Conservation (phyloP, 208 protist genomes). For the Trypanosoma avium region DNA sequence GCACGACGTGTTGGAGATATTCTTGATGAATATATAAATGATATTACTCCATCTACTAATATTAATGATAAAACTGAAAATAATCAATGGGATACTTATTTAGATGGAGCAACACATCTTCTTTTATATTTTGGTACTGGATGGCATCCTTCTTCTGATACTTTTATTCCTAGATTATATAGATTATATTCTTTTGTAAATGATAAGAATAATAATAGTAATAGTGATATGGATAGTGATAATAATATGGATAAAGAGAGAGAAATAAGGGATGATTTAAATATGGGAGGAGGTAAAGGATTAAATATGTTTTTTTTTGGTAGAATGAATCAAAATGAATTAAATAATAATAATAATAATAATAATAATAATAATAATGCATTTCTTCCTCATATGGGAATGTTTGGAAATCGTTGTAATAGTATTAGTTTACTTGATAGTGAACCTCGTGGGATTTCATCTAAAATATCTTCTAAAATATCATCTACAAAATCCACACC, state of each 20-base stretch:
- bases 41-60: neutral
- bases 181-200: slow-evolving; percentile 32
- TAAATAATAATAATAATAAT: too few species aligned
- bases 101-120: slow-evolving; percentile 39
- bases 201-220: neutral
- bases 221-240: neutral
- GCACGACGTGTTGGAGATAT: slow-evolving; percentile 16
- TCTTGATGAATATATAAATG: slow-evolving; percentile 8
- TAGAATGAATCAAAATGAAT: too few species aligned
- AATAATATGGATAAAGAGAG: too few species aligned
- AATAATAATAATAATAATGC: neutral
- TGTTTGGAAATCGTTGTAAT: neutral
- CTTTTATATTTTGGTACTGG: slow-evolving; percentile 56
- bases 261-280: too few species aligned
- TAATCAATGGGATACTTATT: neutral
- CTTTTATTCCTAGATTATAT: slow-evolving; percentile 34
- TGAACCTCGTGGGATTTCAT: neutral
- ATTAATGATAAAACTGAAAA: neutral
- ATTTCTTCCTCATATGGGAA: neutral
- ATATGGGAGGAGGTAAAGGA: too few species aligned
- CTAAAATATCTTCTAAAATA: slow-evolving; percentile 5
- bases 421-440: neutral
- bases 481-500: slow-evolving; percentile 1
- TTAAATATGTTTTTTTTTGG: too few species aligned
- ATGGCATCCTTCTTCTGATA: slow-evolving; percentile 58